These are phyloP conservation scores for Trypanosomatidae sp. DNA, from an alignment of 208 protist species.

Conservation along the genomic window DNA sequence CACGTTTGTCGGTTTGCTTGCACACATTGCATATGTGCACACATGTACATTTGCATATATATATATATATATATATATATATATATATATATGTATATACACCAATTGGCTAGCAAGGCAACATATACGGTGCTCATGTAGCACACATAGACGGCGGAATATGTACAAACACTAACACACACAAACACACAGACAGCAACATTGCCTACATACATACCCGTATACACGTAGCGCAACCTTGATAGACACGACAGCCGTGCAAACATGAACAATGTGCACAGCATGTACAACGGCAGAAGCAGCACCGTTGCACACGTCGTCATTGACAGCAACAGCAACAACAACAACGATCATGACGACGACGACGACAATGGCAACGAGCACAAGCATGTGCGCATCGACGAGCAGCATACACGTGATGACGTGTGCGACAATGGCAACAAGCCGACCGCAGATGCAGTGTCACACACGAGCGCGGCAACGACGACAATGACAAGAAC, in stretches of 20 bases:
- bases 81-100: conserved; percentile 2
- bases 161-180: neutral
- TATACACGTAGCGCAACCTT: neutral
- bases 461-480: no score
- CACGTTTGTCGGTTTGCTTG: neutral
- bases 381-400: no score
- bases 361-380: no score
- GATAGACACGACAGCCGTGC: neutral
- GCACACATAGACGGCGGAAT: neutral
- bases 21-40: neutral
- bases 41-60: conserved; percentile 2
- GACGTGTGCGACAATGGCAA: no score
- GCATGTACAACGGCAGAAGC: no score
- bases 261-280: no score
- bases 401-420: no score
- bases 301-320: no score
- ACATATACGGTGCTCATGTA: neutral
- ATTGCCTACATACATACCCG: neutral
- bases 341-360: no score
- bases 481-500: no score
- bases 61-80: conserved; percentile 3
- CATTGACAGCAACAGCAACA: no score
- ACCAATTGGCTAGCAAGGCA: neutral
- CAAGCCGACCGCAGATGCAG: no score
- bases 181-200: neutral